Evolutionary conservation across 2,329 filamentous ascomycete species (phyloP).

Genomic region (Paraphaeosphaeria sporulosa): DNA sequence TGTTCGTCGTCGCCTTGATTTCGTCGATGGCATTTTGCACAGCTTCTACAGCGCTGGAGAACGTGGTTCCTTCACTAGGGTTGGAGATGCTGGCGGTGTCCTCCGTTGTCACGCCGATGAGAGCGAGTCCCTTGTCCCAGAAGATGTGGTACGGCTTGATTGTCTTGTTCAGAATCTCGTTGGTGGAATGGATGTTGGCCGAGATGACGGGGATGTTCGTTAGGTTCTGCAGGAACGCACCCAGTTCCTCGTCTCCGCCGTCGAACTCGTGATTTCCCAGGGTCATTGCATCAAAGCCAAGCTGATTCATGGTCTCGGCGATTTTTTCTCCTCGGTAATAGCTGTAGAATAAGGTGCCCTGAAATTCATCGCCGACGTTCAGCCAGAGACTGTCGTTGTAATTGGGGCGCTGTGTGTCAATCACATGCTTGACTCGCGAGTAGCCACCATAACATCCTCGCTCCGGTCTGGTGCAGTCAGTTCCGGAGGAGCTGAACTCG

Average conservation of each 20-base stretch:
- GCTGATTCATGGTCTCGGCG: conserved; percentile 69
- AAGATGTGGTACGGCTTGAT: conserved; percentile 73
- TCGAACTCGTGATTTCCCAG: conserved; percentile 74
- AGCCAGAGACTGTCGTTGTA: conserved; percentile 69
- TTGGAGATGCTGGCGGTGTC: conserved; percentile 66
- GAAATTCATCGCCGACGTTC: conserved; percentile 74
- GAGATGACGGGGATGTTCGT: conserved; percentile 69
- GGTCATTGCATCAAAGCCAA: conserved; percentile 73
- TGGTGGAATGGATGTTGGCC: conserved; percentile 68
- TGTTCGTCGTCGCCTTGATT: conserved; percentile 67
- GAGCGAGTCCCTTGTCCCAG: conserved; percentile 65
- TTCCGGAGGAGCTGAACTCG: conserved; percentile 67
- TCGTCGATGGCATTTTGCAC: conserved; percentile 69
- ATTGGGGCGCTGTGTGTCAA: conserved; percentile 64
- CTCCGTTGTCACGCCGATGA: conserved; percentile 71
- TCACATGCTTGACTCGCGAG: conserved; percentile 67
- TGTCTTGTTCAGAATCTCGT: conserved; percentile 66
- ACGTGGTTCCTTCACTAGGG: conserved; percentile 65
- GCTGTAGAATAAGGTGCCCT: conserved; percentile 72
- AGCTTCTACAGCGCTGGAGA: conserved; percentile 64
- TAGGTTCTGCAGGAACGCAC: conserved; percentile 67
- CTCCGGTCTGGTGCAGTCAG: conserved; percentile 65
- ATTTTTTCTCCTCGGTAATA: conserved; percentile 75
- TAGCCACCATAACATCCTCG: conserved; percentile 71
- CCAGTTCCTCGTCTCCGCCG: conserved; percentile 68